Conservation (phyloP, 1,284 basidiomycete species). For the Austroboletus novae-zelandiae region DNA sequence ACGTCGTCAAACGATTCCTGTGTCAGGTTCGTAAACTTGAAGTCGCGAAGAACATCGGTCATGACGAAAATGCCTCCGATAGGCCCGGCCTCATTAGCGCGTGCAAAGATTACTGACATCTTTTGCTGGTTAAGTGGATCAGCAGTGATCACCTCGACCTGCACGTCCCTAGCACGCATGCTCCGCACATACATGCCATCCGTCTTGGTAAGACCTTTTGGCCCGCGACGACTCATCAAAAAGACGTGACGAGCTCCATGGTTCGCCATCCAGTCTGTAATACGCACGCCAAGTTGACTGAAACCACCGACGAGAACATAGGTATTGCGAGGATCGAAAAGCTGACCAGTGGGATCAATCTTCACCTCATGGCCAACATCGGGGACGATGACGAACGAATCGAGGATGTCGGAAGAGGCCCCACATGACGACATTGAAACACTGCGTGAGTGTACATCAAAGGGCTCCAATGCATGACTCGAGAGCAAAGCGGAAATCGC, state of each 20-base stretch:
- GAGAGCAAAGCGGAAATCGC: conserved; percentile 13
- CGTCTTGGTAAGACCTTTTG: conserved; percentile 22
- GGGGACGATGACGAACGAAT: conserved; percentile 16
- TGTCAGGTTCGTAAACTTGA: conserved; percentile 31
- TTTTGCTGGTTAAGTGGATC: conserved; percentile 13
- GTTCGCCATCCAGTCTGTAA: conserved; percentile 31
- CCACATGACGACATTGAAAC: conserved; percentile 14
- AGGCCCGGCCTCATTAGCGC: conserved; percentile 14
- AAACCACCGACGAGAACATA: conserved; percentile 26
- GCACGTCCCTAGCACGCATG: conserved; percentile 18
- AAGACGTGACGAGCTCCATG: conserved; percentile 31
- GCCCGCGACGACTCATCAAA: conserved; percentile 33
- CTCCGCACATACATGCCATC: conserved; percentile 28
- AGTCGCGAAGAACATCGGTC: conserved; percentile 34
- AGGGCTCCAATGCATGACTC: conserved; percentile 15
- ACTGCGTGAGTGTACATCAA: conserved; percentile 8
- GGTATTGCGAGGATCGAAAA: conserved; percentile 1
- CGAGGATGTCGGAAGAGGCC: not conserved
- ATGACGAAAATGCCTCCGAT: conserved; percentile 32
- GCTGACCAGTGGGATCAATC: conserved; percentile 7
- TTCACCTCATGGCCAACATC: not conserved
- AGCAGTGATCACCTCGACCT: conserved; percentile 27
- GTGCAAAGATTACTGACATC: conserved; percentile 17
- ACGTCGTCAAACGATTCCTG: conserved; percentile 33
- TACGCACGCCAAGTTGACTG: conserved; percentile 32